Evolutionary conservation across 2,329 filamentous ascomycete species (phyloP).

Genomic region (Oidium heveae): DNA sequence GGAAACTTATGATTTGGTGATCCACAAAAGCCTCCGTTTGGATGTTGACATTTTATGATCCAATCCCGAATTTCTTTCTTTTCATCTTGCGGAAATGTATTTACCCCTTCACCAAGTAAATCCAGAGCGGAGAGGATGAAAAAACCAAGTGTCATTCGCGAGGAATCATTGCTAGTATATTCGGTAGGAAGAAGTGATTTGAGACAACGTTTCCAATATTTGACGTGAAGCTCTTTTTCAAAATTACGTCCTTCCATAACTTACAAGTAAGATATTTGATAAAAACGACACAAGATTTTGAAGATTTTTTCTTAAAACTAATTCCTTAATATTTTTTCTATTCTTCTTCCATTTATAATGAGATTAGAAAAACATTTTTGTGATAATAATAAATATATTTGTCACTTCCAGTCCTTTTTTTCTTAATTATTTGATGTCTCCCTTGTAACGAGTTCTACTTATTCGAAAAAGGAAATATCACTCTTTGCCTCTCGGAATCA

Average conservation of each 20-base stretch:
- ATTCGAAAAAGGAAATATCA: too few relatives aligned
- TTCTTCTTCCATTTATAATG: too few relatives aligned
- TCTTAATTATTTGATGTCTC: too few relatives aligned
- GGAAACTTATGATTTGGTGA: slow-evolving; percentile 39
- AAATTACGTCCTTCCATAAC: slow-evolving; percentile 17
- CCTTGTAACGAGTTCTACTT: too few relatives aligned
- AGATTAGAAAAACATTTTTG: too few relatives aligned
- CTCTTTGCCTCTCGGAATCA: too few relatives aligned
- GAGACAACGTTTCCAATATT: slow-evolving; percentile 81
- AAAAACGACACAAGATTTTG: too few relatives aligned
- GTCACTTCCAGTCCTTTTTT: too few relatives aligned
- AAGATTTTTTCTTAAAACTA: too few relatives aligned
- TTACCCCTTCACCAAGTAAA: slow-evolving; percentile 38
- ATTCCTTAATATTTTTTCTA: too few relatives aligned
- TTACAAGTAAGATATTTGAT: too few relatives aligned
- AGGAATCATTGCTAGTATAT: slow-evolving; percentile 77
- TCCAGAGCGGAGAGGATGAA: slow-evolving; percentile 76
- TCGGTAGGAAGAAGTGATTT: slow-evolving; percentile 53
- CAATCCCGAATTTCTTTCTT: slow-evolving; percentile 34
- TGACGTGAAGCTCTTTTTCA: slow-evolving; percentile 45
- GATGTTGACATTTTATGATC: slow-evolving; percentile 71
- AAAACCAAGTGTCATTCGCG: slow-evolving; percentile 68
- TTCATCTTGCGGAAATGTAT: slow-evolving; percentile 25
- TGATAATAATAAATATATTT: too few relatives aligned
- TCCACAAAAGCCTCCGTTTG: slow-evolving; percentile 67